phyloP scores from a whole-genome alignment of 2,329 filamentous ascomycete genomes.

The Colletotrichum sp. region DNA sequence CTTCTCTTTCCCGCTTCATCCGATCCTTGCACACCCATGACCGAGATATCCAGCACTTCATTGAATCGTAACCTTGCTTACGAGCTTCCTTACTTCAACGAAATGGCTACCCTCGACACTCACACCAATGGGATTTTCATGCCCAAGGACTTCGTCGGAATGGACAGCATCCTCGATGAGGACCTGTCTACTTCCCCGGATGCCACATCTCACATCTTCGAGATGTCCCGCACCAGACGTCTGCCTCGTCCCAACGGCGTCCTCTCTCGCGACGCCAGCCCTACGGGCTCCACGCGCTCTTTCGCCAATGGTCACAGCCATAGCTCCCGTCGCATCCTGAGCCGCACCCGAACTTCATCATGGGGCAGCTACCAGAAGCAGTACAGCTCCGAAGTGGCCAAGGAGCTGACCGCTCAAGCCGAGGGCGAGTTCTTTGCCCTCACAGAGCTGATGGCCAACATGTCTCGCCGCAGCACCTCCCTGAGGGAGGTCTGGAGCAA shows the following conservation, averaged over 20 bases:
- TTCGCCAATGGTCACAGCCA: not conserved
- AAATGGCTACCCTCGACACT: not conserved
- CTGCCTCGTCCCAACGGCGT: not conserved
- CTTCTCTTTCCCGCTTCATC: not conserved
- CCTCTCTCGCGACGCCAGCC: not conserved
- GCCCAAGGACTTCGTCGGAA: not conserved
- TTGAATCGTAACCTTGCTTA: not conserved
- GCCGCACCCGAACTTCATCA: not conserved
- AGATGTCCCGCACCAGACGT: not conserved
- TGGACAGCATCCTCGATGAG: not conserved
- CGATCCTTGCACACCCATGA: not conserved
- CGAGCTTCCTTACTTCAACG: not conserved
- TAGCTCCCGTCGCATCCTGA: not conserved
- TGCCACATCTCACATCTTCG: not conserved
- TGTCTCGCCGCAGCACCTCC: constrained; percentile 3
- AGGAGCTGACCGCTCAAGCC: constrained; percentile 10
- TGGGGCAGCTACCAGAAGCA: not conserved
- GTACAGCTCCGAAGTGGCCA: constrained; percentile 6
- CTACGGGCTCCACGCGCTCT: not conserved
- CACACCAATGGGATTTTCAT: not conserved
- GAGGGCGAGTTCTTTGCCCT: constrained; percentile 14
- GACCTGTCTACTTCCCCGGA: not conserved
- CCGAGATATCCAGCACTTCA: not conserved
- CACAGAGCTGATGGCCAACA: constrained; percentile 12
- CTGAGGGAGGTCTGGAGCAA: constrained; percentile 13